Evolutionary conservation across 2,329 filamentous ascomycete species (phyloP), one percentile per base, ranked within the genome.

Genomic region (Trichoderma sp.): DNA sequence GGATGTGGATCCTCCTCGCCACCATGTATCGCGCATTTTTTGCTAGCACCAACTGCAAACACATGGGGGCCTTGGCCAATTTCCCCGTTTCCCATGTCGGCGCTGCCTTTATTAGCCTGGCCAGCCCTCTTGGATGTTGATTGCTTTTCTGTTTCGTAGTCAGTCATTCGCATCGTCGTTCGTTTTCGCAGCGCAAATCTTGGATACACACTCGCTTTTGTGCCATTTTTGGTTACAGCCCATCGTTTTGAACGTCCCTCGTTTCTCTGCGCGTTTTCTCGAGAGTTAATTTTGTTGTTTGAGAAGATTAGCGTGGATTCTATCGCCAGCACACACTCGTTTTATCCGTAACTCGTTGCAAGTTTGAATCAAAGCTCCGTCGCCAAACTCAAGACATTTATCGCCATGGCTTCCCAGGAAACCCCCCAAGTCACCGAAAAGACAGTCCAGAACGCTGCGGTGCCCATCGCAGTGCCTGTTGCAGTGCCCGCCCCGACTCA

Each of bases 401-500:
- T 39, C 42, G 17, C 19, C 27, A 67, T 67, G 56, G 54, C 64
- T 39, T 67, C 64, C 19, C 54, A 67, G 19, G 34, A 71, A 25
- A 70, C 68, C 35, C 68, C 70, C 22, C 64, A 63, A 32, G 57
- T 70, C 12, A 67, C 5, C 65, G 65, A 65, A 37, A 71, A 37
- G 74, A 71, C 37, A 57, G 54, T 5, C 77, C 76, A 76, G 72
- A 74, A 54, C 13, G n/a, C 54, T n/a, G 17, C 61, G 7, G 29
- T n/a, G 5, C 52, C 52, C 29, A 7, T 29, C n/a, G n/a, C n/a
- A n/a, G n/a, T n/a, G n/a, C n/a, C n/a, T 48, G 42, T 48, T 34
- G n/a, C 50, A 17, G 19, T 45, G 17, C 64, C 64, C 19, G 54
- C 56, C 32, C 64, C 54, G 2, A 25, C 42, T 13, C 54, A 59